These are phyloP conservation scores for Phaffomyces opuntiae DNA, from an alignment of 805 yeast species.

Conservation along the genomic window DNA sequence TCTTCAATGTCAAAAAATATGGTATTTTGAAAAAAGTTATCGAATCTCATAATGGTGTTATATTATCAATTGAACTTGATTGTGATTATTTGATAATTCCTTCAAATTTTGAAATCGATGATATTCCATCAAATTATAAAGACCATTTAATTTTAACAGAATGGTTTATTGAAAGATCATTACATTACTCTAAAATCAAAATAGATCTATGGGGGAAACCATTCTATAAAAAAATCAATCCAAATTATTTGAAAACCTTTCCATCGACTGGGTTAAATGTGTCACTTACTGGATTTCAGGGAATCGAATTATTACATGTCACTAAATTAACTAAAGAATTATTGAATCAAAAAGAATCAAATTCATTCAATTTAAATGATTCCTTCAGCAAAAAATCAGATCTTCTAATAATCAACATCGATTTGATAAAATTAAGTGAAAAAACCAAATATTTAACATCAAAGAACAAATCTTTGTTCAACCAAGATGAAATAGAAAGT, in stretches of 20 bases:
- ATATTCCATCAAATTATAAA: constrained; percentile 10
- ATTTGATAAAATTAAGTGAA: constrained; percentile 15
- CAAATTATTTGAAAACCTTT: neutral
- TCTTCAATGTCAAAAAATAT: constrained; percentile 33
- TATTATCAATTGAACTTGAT: constrained; percentile 1
- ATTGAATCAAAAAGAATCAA: constrained; percentile 30
- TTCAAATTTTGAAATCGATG: constrained; percentile 11
- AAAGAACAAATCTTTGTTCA: constrained; percentile 22
- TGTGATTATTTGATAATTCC: constrained; percentile 16
- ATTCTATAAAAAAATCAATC: constrained; percentile 13
- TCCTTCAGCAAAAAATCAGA: constrained; percentile 48
- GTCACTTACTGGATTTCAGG: constrained; percentile 68
- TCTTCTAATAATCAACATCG: constrained; percentile 35
- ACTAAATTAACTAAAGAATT: constrained; percentile 47
- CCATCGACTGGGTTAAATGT: constrained; percentile 16
- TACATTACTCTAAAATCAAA: constrained; percentile 44
- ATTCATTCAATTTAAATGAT: constrained; percentile 26
- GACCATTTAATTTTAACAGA: constrained; percentile 49
- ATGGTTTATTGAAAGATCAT: constrained; percentile 72
- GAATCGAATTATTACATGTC: constrained; percentile 67
- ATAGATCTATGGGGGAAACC: constrained; percentile 64
- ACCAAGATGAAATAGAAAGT: constrained; percentile 16
- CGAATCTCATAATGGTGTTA: constrained; percentile 38
- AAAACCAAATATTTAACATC: constrained; percentile 21
- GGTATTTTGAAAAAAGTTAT: constrained; percentile 36